Conservation (phyloP, 2,329 filamentous ascomycete genomes). For the Colletotrichum scovillei region DNA sequence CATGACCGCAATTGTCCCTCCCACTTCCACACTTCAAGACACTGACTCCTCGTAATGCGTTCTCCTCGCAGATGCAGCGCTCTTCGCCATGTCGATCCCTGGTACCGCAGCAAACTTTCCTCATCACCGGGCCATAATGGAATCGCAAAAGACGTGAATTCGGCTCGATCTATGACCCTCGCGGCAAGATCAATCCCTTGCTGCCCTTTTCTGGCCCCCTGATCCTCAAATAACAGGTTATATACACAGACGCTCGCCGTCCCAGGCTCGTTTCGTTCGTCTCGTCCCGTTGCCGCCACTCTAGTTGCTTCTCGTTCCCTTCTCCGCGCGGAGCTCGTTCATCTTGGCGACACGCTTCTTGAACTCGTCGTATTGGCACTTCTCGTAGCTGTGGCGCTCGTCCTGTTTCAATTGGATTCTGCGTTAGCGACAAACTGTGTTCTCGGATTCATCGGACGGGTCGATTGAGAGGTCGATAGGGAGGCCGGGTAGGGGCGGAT, state of each 20-base stretch:
- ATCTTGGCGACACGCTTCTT: conserved; percentile 99
- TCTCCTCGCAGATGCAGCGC: not conserved
- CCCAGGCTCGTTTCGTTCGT: conserved; percentile 13
- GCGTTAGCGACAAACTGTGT: conserved; percentile 18
- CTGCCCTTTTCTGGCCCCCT: conserved; percentile 11
- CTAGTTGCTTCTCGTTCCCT: conserved; percentile 87
- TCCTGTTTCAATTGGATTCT: conserved; percentile 64
- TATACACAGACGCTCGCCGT: conserved; percentile 33
- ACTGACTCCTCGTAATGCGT: not conserved
- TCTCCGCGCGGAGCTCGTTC: conserved; percentile 91
- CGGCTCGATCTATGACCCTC: conserved; percentile 32
- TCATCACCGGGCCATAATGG: not conserved
- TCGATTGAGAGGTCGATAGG: not conserved
- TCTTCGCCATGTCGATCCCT: not conserved
- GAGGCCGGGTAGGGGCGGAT: not conserved
- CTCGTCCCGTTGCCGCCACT: conserved; percentile 33
- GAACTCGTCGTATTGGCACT: conserved; percentile 99
- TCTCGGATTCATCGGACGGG: not conserved
- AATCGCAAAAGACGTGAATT: conserved; percentile 34
- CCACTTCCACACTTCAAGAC: not conserved
- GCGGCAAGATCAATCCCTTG: conserved; percentile 13
- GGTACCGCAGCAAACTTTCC: not conserved
- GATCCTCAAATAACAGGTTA: conserved; percentile 27
- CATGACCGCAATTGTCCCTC: not conserved
- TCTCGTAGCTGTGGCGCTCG: conserved; percentile 98